Evolutionary conservation across 768 basidiomycete species (phyloP).

Genomic region (Collybia nuda): DNA sequence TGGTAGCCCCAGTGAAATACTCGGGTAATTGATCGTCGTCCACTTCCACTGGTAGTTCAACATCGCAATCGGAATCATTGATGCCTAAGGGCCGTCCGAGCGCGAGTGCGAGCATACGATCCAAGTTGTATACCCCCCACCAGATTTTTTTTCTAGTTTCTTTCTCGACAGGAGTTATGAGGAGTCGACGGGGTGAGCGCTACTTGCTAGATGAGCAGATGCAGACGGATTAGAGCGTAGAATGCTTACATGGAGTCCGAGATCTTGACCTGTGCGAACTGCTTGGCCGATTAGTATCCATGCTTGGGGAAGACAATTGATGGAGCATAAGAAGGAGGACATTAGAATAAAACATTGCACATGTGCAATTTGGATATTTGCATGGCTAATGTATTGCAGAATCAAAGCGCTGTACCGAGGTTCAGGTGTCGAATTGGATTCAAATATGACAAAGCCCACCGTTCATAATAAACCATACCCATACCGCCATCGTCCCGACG

Average conservation of each 20-base stretch:
- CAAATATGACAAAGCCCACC: constrained; percentile 43
- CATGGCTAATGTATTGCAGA: constrained; percentile 88
- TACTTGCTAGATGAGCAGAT: constrained; percentile 28
- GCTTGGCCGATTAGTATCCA: constrained; percentile 94
- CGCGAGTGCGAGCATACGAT: constrained; percentile 89
- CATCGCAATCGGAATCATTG: constrained; percentile 89
- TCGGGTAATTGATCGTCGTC: constrained; percentile 79
- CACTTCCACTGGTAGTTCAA: constrained; percentile 78
- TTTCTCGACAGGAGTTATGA: constrained; percentile 74
- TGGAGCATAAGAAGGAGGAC: constrained; percentile 88
- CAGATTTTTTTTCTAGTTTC: constrained; percentile 89
- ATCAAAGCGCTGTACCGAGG: constrained; percentile 67
- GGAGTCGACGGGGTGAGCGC: constrained; percentile 81
- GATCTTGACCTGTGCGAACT: constrained; percentile 85
- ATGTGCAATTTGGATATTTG: constrained; percentile 80
- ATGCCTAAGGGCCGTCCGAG: constrained; percentile 87
- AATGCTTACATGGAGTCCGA: constrained; percentile 82
- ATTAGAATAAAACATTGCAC: constrained; percentile 89
- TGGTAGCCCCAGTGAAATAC: constrained; percentile 65
- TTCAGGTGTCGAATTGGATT: constrained; percentile 12
- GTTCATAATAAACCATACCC: constrained; percentile 89
- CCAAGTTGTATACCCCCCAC: constrained; percentile 92
- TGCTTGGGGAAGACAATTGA: constrained; percentile 92
- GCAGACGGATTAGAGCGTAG: constrained; percentile 9
- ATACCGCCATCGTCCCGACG: constrained; percentile 76